Evolutionary conservation across 225 moss, liverwort and hornwort species (phyloP), one percentile per base, ranked within the genome.

Genomic region (Polytrichum commune): DNA sequence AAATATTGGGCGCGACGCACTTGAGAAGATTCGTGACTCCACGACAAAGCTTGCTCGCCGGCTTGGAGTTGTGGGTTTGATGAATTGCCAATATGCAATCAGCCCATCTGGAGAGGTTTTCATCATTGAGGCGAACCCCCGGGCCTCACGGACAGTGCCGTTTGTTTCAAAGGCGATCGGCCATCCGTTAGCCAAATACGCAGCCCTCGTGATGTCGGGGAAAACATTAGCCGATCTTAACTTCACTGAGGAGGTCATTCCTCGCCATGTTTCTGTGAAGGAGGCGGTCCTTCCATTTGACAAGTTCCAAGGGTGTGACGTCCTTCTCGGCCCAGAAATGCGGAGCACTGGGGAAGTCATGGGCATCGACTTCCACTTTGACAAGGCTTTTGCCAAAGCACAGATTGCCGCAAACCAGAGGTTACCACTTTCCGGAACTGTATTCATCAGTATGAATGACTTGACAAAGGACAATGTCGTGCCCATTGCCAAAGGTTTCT

Each of bases 141-240:
- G 97, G 72, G 97, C 97, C 53, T 98, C 97, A 54, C 86, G 97
- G 69, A 98, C 97, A 32, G 97, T 98, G 19, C 97, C 97, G 9
- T 98, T 98, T 77, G 97, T 98, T 46, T 98, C 97, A 1, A 98
- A 98, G 84, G 97, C 97, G n/a, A 98, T 98, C 54, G 97, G 97
- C 19, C 97, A 98, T 77, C 97, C 97, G 66, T 72, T 98, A 54
- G 97, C 97, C 1, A 98, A 95, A 68, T 98, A 98, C 55, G 97
- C 97, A 5, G 90, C 97, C 7, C 86, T 98, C 1, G 69, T 98
- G 70, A 98, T 98, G 97, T 91, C 97, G 0, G 97, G 97, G 8
- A 87, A 75, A 79, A 82, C 89, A 6, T 69, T 98, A 3, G 64
- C 75, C 5, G 91, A 95, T 16, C 35, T 98, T 18, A 76, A 79